Conservation (phyloP, 1,284 basidiomycete species). For the Trametes pubescens region DNA sequence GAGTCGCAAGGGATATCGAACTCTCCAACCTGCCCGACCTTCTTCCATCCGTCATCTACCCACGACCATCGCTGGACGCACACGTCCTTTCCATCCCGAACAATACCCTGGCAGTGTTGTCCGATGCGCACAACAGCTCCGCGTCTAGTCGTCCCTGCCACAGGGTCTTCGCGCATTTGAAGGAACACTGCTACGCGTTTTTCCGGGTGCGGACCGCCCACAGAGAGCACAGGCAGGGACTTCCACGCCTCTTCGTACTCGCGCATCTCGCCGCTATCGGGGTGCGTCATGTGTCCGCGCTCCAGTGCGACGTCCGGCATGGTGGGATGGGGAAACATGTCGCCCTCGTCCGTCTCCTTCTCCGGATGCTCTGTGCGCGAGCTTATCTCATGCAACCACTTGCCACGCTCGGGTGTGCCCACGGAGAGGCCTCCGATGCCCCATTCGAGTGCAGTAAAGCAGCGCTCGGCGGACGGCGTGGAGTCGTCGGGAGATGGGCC, state of each 20-base stretch:
- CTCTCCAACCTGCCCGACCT: slow-evolving; percentile 16
- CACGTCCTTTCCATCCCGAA: slow-evolving; percentile 17
- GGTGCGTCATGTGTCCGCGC: slow-evolving; percentile 28
- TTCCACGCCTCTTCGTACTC: slow-evolving; percentile 34
- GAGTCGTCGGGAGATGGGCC: background rate
- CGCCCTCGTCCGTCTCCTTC: slow-evolving; percentile 27
- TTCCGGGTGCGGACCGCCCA: slow-evolving; percentile 8
- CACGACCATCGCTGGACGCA: slow-evolving; percentile 28
- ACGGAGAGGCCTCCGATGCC: slow-evolving; percentile 27
- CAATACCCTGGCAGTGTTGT: slow-evolving; percentile 29
- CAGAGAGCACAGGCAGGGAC: slow-evolving; percentile 10
- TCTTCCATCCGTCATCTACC: slow-evolving; percentile 15
- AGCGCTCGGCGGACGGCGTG: background rate
- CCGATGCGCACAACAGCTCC: slow-evolving; percentile 28
- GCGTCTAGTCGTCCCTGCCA: background rate
- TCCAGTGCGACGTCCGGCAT: slow-evolving; percentile 24
- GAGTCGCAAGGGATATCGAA: slow-evolving; percentile 23
- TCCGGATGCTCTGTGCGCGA: slow-evolving; percentile 27
- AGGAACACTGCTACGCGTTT: slow-evolving; percentile 18
- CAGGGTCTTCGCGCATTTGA: slow-evolving; percentile 8
- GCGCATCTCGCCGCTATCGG: slow-evolving; percentile 24
- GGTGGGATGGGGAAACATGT: slow-evolving; percentile 25
- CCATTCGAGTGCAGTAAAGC: slow-evolving; percentile 25
- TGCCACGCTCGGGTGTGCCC: slow-evolving; percentile 22
- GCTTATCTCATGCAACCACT: slow-evolving; percentile 33